These are phyloP conservation scores for Strigomonas oncopelti DNA, from an alignment of 208 protist genomes.

Conservation along the genomic window DNA sequence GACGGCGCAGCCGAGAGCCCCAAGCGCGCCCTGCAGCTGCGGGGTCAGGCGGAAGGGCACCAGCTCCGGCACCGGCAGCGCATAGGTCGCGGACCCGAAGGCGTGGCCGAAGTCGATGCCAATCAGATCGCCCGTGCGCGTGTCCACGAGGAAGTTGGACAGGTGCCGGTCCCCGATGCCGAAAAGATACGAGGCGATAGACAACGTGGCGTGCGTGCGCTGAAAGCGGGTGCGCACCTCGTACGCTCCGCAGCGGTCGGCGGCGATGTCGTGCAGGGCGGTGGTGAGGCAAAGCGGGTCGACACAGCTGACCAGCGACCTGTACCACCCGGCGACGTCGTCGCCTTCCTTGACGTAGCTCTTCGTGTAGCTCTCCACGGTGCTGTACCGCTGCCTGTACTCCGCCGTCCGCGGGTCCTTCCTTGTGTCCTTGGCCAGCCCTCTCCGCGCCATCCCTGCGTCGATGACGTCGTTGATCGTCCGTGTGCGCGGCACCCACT, in stretches of 20 bases:
- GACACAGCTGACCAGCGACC: constrained; percentile 8
- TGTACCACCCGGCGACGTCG: constrained; percentile 8
- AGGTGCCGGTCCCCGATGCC: constrained; percentile 93
- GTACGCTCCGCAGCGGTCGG: constrained; percentile 58
- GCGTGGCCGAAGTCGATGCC: constrained; percentile 95
- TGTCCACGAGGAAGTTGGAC: constrained; percentile 87
- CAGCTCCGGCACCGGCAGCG: constrained; percentile 89
- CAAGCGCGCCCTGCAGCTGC: constrained; percentile 71
- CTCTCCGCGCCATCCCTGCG: neutral
- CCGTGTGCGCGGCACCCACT: constrained; percentile 84
- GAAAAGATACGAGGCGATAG: constrained; percentile 81
- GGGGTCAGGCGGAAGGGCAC: constrained; percentile 91
- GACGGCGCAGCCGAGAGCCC: constrained; percentile 62
- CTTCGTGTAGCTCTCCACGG: neutral
- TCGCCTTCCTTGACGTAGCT: neutral
- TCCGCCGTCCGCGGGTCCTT: neutral
- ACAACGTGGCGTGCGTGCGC: constrained; percentile 57
- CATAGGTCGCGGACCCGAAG: constrained; percentile 87
- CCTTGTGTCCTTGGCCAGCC: neutral
- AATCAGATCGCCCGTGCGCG: constrained; percentile 62
- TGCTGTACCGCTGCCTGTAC: constrained; percentile 7
- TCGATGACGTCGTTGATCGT: constrained; percentile 32
- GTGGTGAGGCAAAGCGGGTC: constrained; percentile 12
- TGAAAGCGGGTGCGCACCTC: constrained; percentile 66
- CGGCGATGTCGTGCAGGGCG: constrained; percentile 31